Base-by-base conservation (phyloP, 768 basidiomycete genomes). In the Panaeolus papilionaceus region DNA sequence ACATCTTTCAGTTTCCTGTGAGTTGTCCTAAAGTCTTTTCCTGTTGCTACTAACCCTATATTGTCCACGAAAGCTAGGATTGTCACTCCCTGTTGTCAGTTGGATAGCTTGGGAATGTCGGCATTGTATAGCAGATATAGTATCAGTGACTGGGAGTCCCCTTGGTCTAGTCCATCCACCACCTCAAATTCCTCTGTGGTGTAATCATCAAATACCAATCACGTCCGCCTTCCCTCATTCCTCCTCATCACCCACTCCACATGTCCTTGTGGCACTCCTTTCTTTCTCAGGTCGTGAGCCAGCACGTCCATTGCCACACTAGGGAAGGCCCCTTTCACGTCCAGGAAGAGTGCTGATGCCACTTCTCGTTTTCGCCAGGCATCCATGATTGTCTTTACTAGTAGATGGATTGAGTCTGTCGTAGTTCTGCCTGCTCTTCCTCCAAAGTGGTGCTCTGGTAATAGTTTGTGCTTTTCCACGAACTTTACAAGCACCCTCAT, bases 251-350 rank as follows among this genome's bases (percentile, higher is more conserved):
- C 58, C 68, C 70, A 78, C 0, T 70, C 63, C 1, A 62, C 61
- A 62, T 54, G 51, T 54, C 28, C 20, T 18, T 40, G 26, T 1
- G 79, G 76, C 0, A 80, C 67, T 6, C 77, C 67, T 0, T 63
- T 23, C 62, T 28, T 68, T 10, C 71, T 62, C 71, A 82, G 69
- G 38, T 80, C 69, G 61, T 79, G 73, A 0, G 75, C 26, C 0
- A 81, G 70, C 0, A 62, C 39, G 12, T 73, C 70, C 0, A 71
- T 69, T 0, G 70, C 75, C 0, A 72, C 75, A 64, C 75, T 81
- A 0, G 77, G 82, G 64, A 82, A 83, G 0, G 80, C 81, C 0
- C 76, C 80, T 66, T 82, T 74, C 0, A 82, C 79, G 68, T 84
- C 80, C 0, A 82, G 70, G 64, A 77, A 80, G 0, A 82, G 70